Percentiles rank a stretch among this genome's conserved stretches.
Evolutionary conservation across 805 yeast genomes (phyloP).

Genomic region (Kluyveromyces siamensis): DNA sequence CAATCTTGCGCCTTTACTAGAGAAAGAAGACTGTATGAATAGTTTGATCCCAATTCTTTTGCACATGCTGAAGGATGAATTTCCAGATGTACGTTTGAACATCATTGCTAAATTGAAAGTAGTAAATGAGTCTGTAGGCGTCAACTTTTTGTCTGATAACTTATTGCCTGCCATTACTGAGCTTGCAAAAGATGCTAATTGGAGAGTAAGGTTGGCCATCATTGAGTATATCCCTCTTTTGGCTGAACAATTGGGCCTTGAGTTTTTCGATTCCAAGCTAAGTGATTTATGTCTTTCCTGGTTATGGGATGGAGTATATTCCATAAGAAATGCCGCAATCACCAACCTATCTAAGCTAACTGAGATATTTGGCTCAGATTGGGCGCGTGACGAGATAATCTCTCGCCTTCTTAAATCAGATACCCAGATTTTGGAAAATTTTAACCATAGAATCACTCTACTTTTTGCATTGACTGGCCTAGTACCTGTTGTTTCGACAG

Average conservation of each 20-base stretch:
- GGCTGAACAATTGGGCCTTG: constrained; percentile 89
- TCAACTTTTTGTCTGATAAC: constrained; percentile 75
- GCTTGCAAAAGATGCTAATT: constrained; percentile 89
- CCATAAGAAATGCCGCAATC: constrained; percentile 95
- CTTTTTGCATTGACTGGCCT: constrained; percentile 79
- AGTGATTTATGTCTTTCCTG: constrained; percentile 91
- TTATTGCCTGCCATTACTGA: constrained; percentile 93
- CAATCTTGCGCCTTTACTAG: constrained; percentile 74
- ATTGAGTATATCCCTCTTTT: constrained; percentile 92
- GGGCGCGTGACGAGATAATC: constrained; percentile 85
- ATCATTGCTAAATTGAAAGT: constrained; percentile 86
- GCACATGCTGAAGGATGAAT: constrained; percentile 92
- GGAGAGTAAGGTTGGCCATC: constrained; percentile 96
- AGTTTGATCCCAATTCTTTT: constrained; percentile 79
- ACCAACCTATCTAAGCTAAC: constrained; percentile 71
- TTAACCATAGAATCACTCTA: constrained; percentile 86
- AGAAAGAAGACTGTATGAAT: constrained; percentile 76
- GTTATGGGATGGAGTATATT: constrained; percentile 96
- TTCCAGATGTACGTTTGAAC: constrained; percentile 90
- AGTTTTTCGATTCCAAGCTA: constrained; percentile 85
- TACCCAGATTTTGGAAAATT: constrained; percentile 42
- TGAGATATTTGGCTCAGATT: constrained; percentile 79
- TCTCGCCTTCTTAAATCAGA: constrained; percentile 54
- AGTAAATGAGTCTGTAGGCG: constrained; percentile 92
- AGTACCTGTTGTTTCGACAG: constrained; percentile 56